Evolutionary conservation across 495 filamentous ascomycete genomes (phyloP).

Genomic region (Hypomontagnella monticulosa): DNA sequence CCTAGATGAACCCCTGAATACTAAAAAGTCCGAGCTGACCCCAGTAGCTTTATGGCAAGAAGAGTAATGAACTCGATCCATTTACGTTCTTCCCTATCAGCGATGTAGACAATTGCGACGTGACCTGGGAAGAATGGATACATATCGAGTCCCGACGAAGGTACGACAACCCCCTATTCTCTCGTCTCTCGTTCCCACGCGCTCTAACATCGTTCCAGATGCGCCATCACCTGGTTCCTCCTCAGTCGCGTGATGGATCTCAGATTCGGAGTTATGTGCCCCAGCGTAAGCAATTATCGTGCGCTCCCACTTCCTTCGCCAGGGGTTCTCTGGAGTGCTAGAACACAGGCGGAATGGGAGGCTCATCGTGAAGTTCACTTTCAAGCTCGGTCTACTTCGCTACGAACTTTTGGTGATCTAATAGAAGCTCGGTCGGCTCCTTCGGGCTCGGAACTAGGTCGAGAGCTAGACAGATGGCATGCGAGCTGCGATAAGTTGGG

Average conservation of each 20-base stretch:
- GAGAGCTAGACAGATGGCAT: conserved; percentile 40
- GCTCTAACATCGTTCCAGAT: conserved; percentile 6
- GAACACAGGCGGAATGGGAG: conserved; percentile 37
- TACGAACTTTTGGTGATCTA: conserved; percentile 38
- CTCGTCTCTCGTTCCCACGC: neutral
- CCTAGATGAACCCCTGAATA: neutral
- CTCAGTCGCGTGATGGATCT: conserved; percentile 40
- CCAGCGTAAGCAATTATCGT: conserved; percentile 32
- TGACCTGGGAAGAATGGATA: conserved; percentile 42
- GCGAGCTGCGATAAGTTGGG: conserved; percentile 40
- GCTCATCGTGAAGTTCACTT: neutral
- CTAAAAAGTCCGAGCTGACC: neutral
- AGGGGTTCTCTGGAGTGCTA: conserved; percentile 33
- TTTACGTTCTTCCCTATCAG: conserved; percentile 24
- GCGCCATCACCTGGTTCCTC: conserved; percentile 39
- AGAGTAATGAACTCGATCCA: conserved; percentile 3
- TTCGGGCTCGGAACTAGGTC: conserved; percentile 16
- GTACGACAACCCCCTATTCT: conserved; percentile 5
- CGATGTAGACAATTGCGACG: conserved; percentile 19
- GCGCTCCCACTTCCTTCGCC: conserved; percentile 34
- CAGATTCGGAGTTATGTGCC: conserved; percentile 28
- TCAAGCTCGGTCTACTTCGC: neutral
- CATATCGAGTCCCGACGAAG: conserved; percentile 36
- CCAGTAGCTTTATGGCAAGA: conserved; percentile 25
- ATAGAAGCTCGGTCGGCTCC: conserved; percentile 26